Evolutionary conservation across 2,329 filamentous ascomycete genomes (phyloP), one percentile per base, ranked within the genome.

Genomic region (Stagonosporopsis chrysanthemi): DNA sequence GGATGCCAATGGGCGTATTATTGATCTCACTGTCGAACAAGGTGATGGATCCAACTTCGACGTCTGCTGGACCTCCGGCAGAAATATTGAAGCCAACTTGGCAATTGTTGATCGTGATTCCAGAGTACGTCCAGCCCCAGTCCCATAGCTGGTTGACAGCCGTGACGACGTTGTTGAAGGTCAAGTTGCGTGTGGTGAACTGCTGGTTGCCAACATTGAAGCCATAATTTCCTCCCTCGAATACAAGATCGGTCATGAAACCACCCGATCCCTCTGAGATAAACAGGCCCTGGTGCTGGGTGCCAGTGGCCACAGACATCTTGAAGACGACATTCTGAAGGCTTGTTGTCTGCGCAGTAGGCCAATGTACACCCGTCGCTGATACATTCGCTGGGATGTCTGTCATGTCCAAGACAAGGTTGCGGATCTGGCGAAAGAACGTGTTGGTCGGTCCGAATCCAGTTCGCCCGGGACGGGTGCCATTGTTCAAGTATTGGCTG

Each of bases 401-500:
- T 1, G 82, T 86, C 35, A 81, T 77, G 67, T 90, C 88, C 36
- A 90, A 78, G 52, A 87, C 78, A 45, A 91, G 80, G 67, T 91
- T 90, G 8, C 86, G 80, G 56, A 90, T 82, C 62, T 87, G 84
- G 41, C 87, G 80, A 68, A 82, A 87, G 74, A 90, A 90, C 9
- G 88, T 84, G 63, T 85, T 87, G 33, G 85, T 85, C 3, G 84
- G 77, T 9, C 75, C 71, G 68, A 75, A 81, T 60, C 78, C 79
- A 60, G 74, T 68, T 57, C 67, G 63, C 7, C 68, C 70, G 75
- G 42, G 57, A 24, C 62, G 64, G 14, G 56, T 60, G 24, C 66
- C 66, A 57, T 40, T 79, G 66, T 63, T 56, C 53, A 65, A 60
- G 64, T 86, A 86, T 22, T 79, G 81, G 65, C 85, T 81, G 36